Percentiles rank a stretch among this genome's conserved stretches.
phyloP scores from a whole-genome alignment of 257 asterid genomes.

The Scutellaria minor region DNA sequence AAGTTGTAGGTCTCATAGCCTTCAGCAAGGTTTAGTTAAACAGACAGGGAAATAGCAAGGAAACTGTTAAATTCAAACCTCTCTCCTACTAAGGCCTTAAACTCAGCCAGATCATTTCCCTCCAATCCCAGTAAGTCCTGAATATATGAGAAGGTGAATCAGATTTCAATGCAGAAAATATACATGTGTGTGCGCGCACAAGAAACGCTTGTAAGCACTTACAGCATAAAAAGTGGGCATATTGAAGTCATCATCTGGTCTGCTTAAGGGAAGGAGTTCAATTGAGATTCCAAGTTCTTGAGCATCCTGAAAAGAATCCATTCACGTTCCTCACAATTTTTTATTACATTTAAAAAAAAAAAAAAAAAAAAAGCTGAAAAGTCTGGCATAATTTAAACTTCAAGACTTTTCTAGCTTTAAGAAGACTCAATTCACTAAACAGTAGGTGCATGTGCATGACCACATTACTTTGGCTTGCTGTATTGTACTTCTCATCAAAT shows the following conservation, averaged over 20 bases:
- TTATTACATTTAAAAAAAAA: not conserved
- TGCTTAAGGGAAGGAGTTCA: slow-evolving; percentile 88
- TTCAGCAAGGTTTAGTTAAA: slow-evolving; percentile 5
- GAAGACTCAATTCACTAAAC: slow-evolving; percentile 20
- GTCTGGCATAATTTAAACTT: slow-evolving; percentile 14
- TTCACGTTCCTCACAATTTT: slow-evolving; percentile 17
- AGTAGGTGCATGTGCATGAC: slow-evolving; percentile 30
- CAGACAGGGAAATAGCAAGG: slow-evolving; percentile 30
- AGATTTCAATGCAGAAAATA: slow-evolving; percentile 15
- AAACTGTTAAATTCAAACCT: slow-evolving; percentile 57
- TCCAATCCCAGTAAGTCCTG: slow-evolving; percentile 93
- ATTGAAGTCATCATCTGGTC: slow-evolving; percentile 77
- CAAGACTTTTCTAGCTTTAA: slow-evolving; percentile 33
- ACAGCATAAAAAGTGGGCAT: slow-evolving; percentile 84
- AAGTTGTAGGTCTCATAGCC: not conserved
- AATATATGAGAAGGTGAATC: slow-evolving; percentile 37
- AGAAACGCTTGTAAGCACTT: slow-evolving; percentile 36
- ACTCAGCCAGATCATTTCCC: slow-evolving; percentile 72
- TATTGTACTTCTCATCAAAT: slow-evolving; percentile 90
- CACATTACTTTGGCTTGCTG: slow-evolving; percentile 88
- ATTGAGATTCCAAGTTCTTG: slow-evolving; percentile 92
- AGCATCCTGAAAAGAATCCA: slow-evolving; percentile 72
- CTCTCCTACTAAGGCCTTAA: slow-evolving; percentile 74
- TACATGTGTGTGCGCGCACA: not conserved
- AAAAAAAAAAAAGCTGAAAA: not conserved